These are phyloP conservation scores for Phialophora verrucosa DNA, from an alignment of 2,329 filamentous ascomycete species.

Conservation along the genomic window DNA sequence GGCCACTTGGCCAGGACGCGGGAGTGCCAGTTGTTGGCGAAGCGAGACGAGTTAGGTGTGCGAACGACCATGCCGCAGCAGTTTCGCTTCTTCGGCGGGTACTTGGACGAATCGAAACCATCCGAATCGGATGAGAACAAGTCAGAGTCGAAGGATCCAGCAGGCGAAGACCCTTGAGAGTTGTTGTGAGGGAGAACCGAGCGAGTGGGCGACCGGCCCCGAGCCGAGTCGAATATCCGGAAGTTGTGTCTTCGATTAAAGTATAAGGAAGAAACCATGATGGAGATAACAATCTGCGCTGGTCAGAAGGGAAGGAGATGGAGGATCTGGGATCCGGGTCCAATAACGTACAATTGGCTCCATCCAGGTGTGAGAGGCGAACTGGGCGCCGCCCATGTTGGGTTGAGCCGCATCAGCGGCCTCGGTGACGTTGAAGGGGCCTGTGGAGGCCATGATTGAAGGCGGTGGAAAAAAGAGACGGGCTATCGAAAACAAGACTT, in stretches of 20 bases:
- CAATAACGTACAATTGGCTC: constrained; percentile 46
- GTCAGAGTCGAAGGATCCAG: constrained; percentile 39
- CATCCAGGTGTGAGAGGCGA: constrained; percentile 45
- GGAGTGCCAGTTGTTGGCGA: constrained; percentile 65
- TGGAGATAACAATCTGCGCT: constrained; percentile 56
- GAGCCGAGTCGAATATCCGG: constrained; percentile 47
- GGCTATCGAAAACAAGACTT: constrained; percentile 3
- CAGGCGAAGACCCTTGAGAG: constrained; percentile 32
- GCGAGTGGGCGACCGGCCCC: constrained; percentile 36
- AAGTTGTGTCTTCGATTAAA: constrained; percentile 55
- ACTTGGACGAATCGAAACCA: constrained; percentile 45
- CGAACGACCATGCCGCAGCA: constrained; percentile 59
- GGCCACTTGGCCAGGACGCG: constrained; percentile 70
- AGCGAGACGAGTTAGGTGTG: constrained; percentile 67
- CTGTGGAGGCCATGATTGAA: constrained; percentile 25
- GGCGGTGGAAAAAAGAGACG: background rate
- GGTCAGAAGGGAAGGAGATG: constrained; percentile 6
- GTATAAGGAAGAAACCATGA: constrained; percentile 57
- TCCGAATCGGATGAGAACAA: constrained; percentile 47
- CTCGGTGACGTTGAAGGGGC: constrained; percentile 29
- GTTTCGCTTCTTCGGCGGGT: constrained; percentile 57
- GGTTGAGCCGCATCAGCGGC: constrained; percentile 33
- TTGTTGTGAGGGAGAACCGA: constrained; percentile 31
- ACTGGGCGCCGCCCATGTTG: constrained; percentile 46
- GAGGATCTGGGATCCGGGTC: background rate